A percentile compares a stretch with the other conserved stretches of the same genome.
These are phyloP conservation scores for Termitomyces sp. DNA, from an alignment of 768 basidiomycete species.

Conservation along the genomic window DNA sequence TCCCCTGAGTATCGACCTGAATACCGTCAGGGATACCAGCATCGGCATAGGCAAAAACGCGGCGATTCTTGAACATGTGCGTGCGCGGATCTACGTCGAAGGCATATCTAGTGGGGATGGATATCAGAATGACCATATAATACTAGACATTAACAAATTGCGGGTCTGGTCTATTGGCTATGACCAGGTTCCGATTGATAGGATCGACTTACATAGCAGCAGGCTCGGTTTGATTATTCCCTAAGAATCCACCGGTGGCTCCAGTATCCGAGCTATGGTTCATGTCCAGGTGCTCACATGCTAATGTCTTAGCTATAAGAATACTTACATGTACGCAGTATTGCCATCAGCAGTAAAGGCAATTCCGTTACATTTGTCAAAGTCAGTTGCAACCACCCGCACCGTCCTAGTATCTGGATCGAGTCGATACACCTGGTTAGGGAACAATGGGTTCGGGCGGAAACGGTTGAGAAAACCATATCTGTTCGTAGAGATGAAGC, in stretches of 20 bases:
- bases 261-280: slow-evolving; percentile 47
- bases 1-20: slow-evolving; percentile 57
- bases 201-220: slow-evolving; percentile 53
- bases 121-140: not conserved
- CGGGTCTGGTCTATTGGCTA: too few species aligned
- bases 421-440: slow-evolving; percentile 75
- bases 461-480: slow-evolving; percentile 65
- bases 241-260: slow-evolving; percentile 34
- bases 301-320: not conserved
- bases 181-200: not conserved
- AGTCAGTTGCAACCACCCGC: slow-evolving; percentile 72
- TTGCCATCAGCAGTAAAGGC: slow-evolving; percentile 64
- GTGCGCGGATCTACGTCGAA: slow-evolving; percentile 59
- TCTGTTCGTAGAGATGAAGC: slow-evolving; percentile 24
- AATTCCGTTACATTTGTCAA: slow-evolving; percentile 69
- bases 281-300: not conserved
- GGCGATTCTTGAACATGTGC: slow-evolving; percentile 50
- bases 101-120: slow-evolving; percentile 41
- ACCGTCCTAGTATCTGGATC: slow-evolving; percentile 61
- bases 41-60: slow-evolving; percentile 64
- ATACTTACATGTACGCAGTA: slow-evolving; percentile 54
- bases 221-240: slow-evolving; percentile 51
- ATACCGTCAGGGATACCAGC: slow-evolving; percentile 66
- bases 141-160: not conserved
- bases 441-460: slow-evolving; percentile 59